Evolutionary conservation across 495 filamentous ascomycete genomes (phyloP), one percentile per base, ranked within the genome.

Genomic region (Antarctomyces pellizariae): DNA sequence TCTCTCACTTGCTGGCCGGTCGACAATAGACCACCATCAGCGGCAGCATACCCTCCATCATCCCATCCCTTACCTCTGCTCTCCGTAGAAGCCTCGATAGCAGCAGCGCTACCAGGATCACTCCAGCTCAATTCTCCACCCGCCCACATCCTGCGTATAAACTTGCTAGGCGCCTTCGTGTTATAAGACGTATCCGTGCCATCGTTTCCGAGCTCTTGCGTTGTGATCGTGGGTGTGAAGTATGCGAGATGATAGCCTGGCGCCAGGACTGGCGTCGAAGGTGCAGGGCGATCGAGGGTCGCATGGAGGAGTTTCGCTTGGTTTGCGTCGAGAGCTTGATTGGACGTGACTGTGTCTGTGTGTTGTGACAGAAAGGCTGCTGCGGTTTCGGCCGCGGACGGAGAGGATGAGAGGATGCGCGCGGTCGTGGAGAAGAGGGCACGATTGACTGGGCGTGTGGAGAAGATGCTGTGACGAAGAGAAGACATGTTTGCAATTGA

Each of bases 91-190:
- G n/a, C n/a, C n/a, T n/a, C n/a, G n/a, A n/a, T n/a, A n/a, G n/a
- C n/a, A 7, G 7, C 7, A 11, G 11, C 19, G 11, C 7, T 7
- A 4, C 1, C 17, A 14, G 21, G 14, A 22, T 22, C 19, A 4
- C 45, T 47, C 63, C 62, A 71, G n/a, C 38, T 26, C 13, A 70
- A 50, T 31, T 59, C 48, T 0, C 71, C 69, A 12, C 67, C 71
- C 1, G 71, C 68, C 69, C 69, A 74, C 68, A 75, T 73, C 8
- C 69, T 59, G 13, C 67, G 45, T 3, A 62, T 71, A 27, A 68
- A 75, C 0, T 67, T 64, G 5, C 44, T 24, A 0, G 57, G 50
- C 0, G 70, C 59, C n/a, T n/a, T n/a, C n/a, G n/a, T n/a, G 30
- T 65, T 69, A 34, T 67, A 69, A 0, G 53, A 56, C 1, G 42